Percentiles rank a stretch among this genome's conserved stretches.
Conservation (phyloP, 495 filamentous ascomycete genomes). For the Aspergillus coremiiformis region DNA sequence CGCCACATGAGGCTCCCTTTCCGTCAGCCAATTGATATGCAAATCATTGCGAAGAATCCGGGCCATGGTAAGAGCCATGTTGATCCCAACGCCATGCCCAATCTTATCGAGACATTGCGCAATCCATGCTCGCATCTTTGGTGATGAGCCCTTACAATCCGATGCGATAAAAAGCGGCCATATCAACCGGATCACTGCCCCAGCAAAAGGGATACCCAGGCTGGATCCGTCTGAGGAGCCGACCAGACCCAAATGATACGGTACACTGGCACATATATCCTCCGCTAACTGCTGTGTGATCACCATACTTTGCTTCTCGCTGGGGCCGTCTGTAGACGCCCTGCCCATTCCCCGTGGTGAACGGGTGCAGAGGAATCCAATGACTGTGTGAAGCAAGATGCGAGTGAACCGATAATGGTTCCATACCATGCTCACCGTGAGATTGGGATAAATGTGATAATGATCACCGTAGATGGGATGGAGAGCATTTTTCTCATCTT, state of each 20-base stretch:
- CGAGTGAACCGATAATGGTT: slow-evolving; percentile 1
- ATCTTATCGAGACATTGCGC: not conserved
- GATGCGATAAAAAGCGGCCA: slow-evolving; percentile 5
- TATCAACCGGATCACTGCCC: not conserved
- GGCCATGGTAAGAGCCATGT: not conserved
- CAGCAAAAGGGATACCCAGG: not conserved
- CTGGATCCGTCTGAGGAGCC: not conserved
- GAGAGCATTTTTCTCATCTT: not conserved
- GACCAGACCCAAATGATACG: not conserved
- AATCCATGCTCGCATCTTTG: not conserved
- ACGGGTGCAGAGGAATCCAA: not conserved
- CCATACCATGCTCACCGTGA: not conserved
- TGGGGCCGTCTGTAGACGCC: not conserved
- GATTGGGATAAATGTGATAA: slow-evolving; percentile 1
- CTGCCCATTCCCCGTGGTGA: not conserved
- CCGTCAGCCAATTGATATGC: not conserved
- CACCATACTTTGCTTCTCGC: not conserved
- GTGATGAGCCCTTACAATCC: not conserved
- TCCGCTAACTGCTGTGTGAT: not conserved
- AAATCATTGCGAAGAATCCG: not conserved
- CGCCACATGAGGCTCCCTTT: not conserved
- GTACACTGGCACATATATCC: slow-evolving; percentile 3
- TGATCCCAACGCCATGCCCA: not conserved
- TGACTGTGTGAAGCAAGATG: not conserved
- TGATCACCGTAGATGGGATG: not conserved